Evolutionary conservation across 139 green algal genomes (phyloP).

Genomic region (Haematococcus lacustris): DNA sequence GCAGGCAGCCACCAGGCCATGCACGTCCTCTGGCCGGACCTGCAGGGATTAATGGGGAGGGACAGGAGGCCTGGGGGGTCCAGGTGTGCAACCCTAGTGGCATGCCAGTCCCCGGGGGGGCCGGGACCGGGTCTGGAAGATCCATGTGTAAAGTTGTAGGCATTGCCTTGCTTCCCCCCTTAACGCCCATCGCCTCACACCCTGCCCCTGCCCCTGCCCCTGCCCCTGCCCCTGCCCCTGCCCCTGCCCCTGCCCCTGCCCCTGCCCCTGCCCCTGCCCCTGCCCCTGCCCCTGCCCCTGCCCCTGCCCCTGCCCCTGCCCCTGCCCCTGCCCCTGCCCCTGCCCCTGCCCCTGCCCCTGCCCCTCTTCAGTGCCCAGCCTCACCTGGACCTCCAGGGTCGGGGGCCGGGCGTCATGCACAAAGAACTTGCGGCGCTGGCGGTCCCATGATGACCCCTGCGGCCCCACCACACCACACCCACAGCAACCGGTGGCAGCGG

Average conservation of each 20-base stretch:
- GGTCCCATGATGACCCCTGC: slow-evolving; percentile 82
- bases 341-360: too few species aligned
- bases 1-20: slow-evolving; percentile 20
- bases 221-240: too few species aligned
- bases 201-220: not conserved
- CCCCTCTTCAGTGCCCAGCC: too few species aligned
- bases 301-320: too few species aligned
- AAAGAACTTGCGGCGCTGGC: slow-evolving; percentile 58
- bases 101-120: too few species aligned
- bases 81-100: not conserved
- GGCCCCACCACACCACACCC: slow-evolving; percentile 58
- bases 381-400: slow-evolving; percentile 22
- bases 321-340: too few species aligned
- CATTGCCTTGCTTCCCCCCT: not conserved
- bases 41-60: not conserved
- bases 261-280: too few species aligned
- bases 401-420: slow-evolving; percentile 42
- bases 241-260: too few species aligned
- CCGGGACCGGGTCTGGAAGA: too few species aligned
- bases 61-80: not conserved
- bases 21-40: slow-evolving; percentile 43
- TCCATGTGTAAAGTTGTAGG: not conserved
- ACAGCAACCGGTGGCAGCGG: slow-evolving; percentile 18
- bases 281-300: too few species aligned
- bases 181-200: not conserved